A percentile compares a stretch with the other conserved stretches of the same genome.
Conservation (phyloP, 768 basidiomycete genomes). For the Pleurotus djamor region DNA sequence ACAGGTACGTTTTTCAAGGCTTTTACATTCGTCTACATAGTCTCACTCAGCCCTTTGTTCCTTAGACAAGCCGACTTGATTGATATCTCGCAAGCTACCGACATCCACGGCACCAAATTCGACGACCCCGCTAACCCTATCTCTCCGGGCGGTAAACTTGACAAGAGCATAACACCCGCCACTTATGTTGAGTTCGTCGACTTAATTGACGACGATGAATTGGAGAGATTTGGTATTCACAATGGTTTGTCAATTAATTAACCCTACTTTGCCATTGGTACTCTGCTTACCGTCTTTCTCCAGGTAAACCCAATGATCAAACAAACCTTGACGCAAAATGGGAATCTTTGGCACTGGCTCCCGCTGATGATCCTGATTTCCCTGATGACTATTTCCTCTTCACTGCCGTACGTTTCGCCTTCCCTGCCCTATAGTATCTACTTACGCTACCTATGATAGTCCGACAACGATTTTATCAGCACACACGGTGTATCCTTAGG, state of each 20-base stretch:
- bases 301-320: slow-evolving; percentile 45
- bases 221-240: slow-evolving; percentile 62
- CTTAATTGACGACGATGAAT: slow-evolving; percentile 48
- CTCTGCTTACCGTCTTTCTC: neutral
- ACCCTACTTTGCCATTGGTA: neutral
- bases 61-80: slow-evolving; percentile 58
- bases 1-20: slow-evolving; percentile 40
- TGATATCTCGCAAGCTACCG: slow-evolving; percentile 54
- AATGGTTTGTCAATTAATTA: slow-evolving; percentile 41
- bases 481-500: slow-evolving; percentile 51
- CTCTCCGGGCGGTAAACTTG: slow-evolving; percentile 45
- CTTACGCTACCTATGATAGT: too few species aligned
- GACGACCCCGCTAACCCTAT: slow-evolving; percentile 53
- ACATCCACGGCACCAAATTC: slow-evolving; percentile 56
- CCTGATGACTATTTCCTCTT: slow-evolving; percentile 72
- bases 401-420: slow-evolving; percentile 44
- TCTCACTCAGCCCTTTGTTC: neutral
- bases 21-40: neutral
- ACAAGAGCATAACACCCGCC: slow-evolving; percentile 45
- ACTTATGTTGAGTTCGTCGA: slow-evolving; percentile 56
- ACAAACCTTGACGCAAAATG: slow-evolving; percentile 66
- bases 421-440: too few species aligned
- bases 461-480: slow-evolving; percentile 66
- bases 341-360: slow-evolving; percentile 63
- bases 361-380: slow-evolving; percentile 42